phyloP scores from a whole-genome alignment of 2,329 filamentous ascomycete species.

The Canariomyces notabilis region DNA sequence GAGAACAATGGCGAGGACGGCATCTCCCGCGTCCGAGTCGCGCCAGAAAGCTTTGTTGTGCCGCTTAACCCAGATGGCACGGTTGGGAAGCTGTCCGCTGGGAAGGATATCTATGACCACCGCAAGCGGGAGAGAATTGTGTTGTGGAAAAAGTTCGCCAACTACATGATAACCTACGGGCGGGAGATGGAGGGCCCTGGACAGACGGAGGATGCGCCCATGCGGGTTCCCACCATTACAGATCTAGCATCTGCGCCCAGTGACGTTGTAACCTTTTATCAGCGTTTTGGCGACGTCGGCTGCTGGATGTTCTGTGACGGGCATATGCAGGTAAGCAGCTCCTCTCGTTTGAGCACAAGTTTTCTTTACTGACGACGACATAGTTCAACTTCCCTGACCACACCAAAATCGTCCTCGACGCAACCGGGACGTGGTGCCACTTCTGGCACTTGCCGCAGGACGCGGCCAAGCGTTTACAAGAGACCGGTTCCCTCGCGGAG shows the following conservation, averaged over 20 bases:
- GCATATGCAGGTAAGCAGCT: constrained; percentile 60
- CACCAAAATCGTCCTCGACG: constrained; percentile 75
- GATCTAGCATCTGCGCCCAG: constrained; percentile 40
- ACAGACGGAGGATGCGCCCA: constrained; percentile 42
- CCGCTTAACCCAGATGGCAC: constrained; percentile 53
- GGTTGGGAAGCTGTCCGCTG: constrained; percentile 55
- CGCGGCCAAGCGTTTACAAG: constrained; percentile 60
- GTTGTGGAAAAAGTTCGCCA: constrained; percentile 68
- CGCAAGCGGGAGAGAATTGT: constrained; percentile 62
- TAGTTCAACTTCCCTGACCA: constrained; percentile 86
- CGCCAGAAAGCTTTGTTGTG: constrained; percentile 57
- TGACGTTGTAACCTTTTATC: constrained; percentile 73
- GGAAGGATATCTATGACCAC: constrained; percentile 60
- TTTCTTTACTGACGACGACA: constrained; percentile 3
- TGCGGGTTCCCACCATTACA: constrained; percentile 36
- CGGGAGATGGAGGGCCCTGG: constrained; percentile 58
- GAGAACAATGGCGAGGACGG: constrained; percentile 64
- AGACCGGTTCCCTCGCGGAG: constrained; percentile 62
- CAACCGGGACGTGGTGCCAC: constrained; percentile 69
- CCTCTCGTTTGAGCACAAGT: background rate
- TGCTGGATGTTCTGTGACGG: constrained; percentile 80
- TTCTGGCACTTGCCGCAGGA: constrained; percentile 72
- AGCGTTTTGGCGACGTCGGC: constrained; percentile 73
- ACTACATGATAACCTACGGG: constrained; percentile 70
- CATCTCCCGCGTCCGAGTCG: constrained; percentile 57